Evolutionary conservation across 352 stramenopile species (phyloP), one percentile per base, ranked within the genome.

Genomic region (Phytophthora multivora): DNA sequence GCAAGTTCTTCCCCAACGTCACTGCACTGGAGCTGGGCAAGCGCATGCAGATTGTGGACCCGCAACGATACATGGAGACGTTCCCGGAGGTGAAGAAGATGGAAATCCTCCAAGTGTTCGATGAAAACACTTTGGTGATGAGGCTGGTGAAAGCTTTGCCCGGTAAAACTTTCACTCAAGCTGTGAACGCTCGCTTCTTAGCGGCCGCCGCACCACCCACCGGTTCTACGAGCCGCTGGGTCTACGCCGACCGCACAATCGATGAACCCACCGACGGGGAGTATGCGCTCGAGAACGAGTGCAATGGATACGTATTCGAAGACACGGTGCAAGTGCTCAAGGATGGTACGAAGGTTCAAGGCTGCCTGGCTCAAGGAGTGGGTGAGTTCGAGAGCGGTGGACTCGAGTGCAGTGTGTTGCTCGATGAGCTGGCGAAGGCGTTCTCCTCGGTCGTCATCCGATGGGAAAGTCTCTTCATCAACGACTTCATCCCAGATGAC

Each of bases 391-490:
- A 87, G 40, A 79, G 71, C 59, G 77, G 75, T 30, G 79, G 73
- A 42, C 63, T 77, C 30, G 64, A 71, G 40, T 69, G 75, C 19
- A 69, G 73, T 35, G 38, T 81, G 35, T 51, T 90, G 41, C 70
- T 90, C 46, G 66, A 80, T n/a, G 73, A 90, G 51, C 50, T 90
- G 48, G 66, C 77, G 53, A 80, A 88, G 62, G 69, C 74, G 30
- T 85, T 86, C 47, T 80, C 80, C 49, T 88, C 80, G 12, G 80
- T 90, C 25, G 80, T 90, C 52, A 69, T 90, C 39, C 78, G 80
- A 45, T 90, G 80, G 80, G 80, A 90, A 48, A 72, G 73, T 35
- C 63, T 90, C 21, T 90, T 90, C 58, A 82, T 90, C 53, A 88
- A 88, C 63, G 80, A 90, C 61, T 90, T 76, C 52, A 79, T 90